Percentiles rank a stretch among this genome's conserved stretches.
Evolutionary conservation across 768 basidiomycete genomes (phyloP).

Genomic region (Pleurotus tuber-regium): DNA sequence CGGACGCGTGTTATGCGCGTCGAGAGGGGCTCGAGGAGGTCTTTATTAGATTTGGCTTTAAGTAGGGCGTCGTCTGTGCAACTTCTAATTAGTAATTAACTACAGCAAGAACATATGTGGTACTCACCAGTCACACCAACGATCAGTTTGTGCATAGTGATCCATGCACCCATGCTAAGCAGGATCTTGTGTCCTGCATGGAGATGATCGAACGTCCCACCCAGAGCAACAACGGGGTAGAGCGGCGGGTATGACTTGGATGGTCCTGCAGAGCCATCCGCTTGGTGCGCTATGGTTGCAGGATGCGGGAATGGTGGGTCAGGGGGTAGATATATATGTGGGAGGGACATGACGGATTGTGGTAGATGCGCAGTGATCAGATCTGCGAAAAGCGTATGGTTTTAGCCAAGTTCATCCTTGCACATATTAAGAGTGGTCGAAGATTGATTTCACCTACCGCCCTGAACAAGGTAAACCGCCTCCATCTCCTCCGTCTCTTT

Average conservation of each 20-base stretch:
- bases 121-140: slow-evolving; percentile 83
- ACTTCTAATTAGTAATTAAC: neutral
- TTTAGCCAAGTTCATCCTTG: neutral
- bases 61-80: slow-evolving; percentile 66
- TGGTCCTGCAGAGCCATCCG: neutral
- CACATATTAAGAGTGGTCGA: neutral
- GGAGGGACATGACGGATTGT: slow-evolving; percentile 34
- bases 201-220: slow-evolving; percentile 97
- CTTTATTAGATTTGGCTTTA: slow-evolving; percentile 64
- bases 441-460: slow-evolving; percentile 32
- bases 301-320: slow-evolving; percentile 19
- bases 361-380: slow-evolving; percentile 41
- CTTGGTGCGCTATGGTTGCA: slow-evolving; percentile 1
- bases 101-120: neutral
- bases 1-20: slow-evolving; percentile 56
- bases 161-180: slow-evolving; percentile 87
- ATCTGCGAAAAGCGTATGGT: slow-evolving; percentile 26
- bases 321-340: slow-evolving; percentile 33
- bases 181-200: slow-evolving; percentile 98
- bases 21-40: slow-evolving; percentile 62
- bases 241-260: slow-evolving; percentile 20
- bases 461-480: slow-evolving; percentile 47
- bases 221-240: slow-evolving; percentile 77
- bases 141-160: slow-evolving; percentile 76
- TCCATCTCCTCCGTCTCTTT: slow-evolving; percentile 41